phyloP scores from a whole-genome alignment of 139 green algal genomes.

The Chlamydomonas urium region DNA sequence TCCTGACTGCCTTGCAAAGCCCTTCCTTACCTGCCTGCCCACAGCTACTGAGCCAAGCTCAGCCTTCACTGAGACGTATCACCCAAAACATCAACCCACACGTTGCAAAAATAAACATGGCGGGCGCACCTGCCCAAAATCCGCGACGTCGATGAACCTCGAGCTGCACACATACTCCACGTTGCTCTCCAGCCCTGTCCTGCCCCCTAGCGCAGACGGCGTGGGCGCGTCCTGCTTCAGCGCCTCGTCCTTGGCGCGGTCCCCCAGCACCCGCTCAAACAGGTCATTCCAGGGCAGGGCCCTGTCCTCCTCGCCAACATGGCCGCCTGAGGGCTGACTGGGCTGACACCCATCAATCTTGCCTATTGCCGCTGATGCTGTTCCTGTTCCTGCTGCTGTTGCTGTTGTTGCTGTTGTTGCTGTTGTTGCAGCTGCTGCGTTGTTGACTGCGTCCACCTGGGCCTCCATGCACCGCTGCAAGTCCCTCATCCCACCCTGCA shows the following conservation, averaged over 20 bases:
- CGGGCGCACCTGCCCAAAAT: background rate
- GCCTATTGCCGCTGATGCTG: background rate
- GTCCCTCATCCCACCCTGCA: slow-evolving; percentile 24
- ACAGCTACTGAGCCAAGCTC: background rate
- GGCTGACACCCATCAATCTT: background rate
- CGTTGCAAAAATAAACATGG: background rate
- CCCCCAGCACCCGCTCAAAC: slow-evolving; percentile 26
- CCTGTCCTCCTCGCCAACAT: background rate
- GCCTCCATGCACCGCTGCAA: slow-evolving; percentile 7
- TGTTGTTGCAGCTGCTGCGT: background rate
- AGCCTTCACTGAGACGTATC: background rate
- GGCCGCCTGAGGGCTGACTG: background rate
- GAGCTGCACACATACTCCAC: background rate
- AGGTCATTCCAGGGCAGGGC: slow-evolving; percentile 33
- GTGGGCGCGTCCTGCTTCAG: background rate
- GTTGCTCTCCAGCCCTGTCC: background rate
- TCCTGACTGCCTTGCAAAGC: too few relatives aligned
- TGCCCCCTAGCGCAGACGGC: background rate
- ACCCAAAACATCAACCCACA: background rate
- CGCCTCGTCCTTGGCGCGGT: slow-evolving; percentile 8
- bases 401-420: slow-evolving; percentile 1
- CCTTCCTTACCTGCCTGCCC: too few relatives aligned
- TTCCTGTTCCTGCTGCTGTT: background rate
- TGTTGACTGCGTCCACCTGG: background rate
- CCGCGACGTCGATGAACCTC: background rate